These are phyloP conservation scores for Paraglomus brasilianum DNA, from an alignment of 192 early-diverging fungal species.

Conservation along the genomic window DNA sequence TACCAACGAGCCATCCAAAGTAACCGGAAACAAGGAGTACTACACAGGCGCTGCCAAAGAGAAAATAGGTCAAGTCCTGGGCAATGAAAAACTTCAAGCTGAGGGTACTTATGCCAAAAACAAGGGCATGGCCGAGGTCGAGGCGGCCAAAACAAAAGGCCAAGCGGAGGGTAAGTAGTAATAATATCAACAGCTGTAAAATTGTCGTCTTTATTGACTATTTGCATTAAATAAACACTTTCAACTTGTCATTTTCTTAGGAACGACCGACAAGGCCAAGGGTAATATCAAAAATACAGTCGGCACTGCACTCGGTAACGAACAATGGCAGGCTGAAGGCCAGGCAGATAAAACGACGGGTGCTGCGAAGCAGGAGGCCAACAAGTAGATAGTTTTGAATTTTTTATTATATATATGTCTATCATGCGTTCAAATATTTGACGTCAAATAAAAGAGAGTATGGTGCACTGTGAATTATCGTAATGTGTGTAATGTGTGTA, in stretches of 20 bases:
- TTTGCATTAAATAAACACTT: no score
- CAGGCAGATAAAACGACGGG: no score
- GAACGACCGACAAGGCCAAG: background rate
- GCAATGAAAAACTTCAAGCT: constrained; percentile 7
- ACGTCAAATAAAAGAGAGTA: no score
- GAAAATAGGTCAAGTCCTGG: background rate
- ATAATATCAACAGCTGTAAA: no score
- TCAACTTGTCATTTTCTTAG: no score
- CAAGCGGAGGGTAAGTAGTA: background rate
- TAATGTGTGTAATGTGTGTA: no score
- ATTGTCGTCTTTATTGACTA: no score
- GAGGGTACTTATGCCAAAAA: background rate
- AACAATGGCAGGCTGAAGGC: constrained; percentile 14
- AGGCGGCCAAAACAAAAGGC: background rate
- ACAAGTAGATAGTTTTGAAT: no score
- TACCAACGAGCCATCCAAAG: constrained; percentile 8
- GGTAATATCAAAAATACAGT: background rate
- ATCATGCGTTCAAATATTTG: no score
- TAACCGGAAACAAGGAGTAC: background rate
- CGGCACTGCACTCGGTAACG: background rate
- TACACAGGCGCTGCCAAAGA: constrained; percentile 10
- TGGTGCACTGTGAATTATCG: no score
- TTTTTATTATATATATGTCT: no score
- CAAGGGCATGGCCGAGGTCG: background rate
- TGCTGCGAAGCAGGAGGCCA: no score